phyloP scores from a whole-genome alignment of 78 protist genomes.

The Bodo saltans region DNA sequence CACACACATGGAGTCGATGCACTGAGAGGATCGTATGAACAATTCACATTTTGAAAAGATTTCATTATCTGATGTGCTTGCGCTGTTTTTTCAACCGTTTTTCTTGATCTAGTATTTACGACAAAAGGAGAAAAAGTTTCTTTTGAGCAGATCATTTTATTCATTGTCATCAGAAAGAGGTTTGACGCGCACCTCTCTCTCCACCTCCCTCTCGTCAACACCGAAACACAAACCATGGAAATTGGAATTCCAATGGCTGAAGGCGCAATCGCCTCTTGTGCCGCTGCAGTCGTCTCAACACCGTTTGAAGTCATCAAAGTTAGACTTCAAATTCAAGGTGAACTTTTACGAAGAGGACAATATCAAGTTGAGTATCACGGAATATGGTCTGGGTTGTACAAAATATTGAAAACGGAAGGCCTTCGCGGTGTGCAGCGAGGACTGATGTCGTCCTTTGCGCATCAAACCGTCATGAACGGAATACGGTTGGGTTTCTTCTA shows the following conservation, averaged over 20 bases:
- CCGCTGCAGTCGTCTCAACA: neutral
- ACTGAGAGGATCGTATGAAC: no score
- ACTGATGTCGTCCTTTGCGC: neutral
- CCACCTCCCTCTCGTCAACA: no score
- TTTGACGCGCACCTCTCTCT: no score
- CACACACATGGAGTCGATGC: no score
- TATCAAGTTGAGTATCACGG: neutral
- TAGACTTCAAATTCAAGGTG: constrained; percentile 34
- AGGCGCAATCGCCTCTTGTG: neutral
- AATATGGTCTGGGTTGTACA: neutral
- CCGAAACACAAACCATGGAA: neutral
- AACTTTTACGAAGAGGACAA: neutral
- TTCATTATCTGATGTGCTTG: no score
- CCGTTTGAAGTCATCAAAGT: constrained; percentile 36
- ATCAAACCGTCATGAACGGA: constrained; percentile 45
- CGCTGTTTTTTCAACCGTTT: no score
- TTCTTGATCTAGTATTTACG: no score
- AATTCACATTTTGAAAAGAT: no score
- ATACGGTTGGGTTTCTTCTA: constrained; percentile 38
- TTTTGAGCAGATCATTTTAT: no score
- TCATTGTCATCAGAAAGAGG: no score
- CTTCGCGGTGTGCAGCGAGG: constrained; percentile 19
- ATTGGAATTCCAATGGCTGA: neutral
- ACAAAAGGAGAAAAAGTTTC: no score
- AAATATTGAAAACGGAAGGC: neutral